Evolutionary conservation across 306 rosid species (phyloP).

Genomic region (Vicia villosa): DNA sequence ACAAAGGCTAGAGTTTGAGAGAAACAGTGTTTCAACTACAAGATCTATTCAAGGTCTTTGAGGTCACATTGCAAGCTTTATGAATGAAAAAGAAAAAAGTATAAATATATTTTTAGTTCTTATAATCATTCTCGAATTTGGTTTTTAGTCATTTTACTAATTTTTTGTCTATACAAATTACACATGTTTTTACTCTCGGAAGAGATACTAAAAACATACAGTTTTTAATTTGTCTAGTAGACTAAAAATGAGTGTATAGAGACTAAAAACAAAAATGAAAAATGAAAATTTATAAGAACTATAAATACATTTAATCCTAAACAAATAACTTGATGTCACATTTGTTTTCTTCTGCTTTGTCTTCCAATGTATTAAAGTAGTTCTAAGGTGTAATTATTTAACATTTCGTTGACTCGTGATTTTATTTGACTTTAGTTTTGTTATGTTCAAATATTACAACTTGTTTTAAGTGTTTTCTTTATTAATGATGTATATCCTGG

Average conservation of each 20-base stretch:
- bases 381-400: slow-evolving; percentile 51
- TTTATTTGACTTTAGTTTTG: slow-evolving; percentile 23
- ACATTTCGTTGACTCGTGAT: slow-evolving; percentile 25
- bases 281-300: background rate
- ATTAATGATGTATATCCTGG: too few relatives aligned
- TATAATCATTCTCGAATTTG: background rate
- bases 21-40: slow-evolving; percentile 42
- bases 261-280: background rate
- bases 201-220: background rate
- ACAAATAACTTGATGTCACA: background rate
- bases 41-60: slow-evolving; percentile 52
- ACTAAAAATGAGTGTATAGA: background rate
- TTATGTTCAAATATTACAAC: slow-evolving; percentile 18
- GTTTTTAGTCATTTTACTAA: background rate
- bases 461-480: slow-evolving; percentile 28
- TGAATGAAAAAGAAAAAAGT: background rate
- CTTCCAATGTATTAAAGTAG: slow-evolving; percentile 39
- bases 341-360: too few relatives aligned
- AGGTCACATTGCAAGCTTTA: slow-evolving; percentile 47
- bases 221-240: background rate
- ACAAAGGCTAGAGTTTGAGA: slow-evolving; percentile 83
- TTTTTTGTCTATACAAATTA: background rate
- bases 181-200: background rate
- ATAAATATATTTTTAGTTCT: background rate
- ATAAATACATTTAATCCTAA: background rate